Evolutionary conservation across 2,329 filamentous ascomycete species (phyloP).

Genomic region (Ophiostoma sp.): DNA sequence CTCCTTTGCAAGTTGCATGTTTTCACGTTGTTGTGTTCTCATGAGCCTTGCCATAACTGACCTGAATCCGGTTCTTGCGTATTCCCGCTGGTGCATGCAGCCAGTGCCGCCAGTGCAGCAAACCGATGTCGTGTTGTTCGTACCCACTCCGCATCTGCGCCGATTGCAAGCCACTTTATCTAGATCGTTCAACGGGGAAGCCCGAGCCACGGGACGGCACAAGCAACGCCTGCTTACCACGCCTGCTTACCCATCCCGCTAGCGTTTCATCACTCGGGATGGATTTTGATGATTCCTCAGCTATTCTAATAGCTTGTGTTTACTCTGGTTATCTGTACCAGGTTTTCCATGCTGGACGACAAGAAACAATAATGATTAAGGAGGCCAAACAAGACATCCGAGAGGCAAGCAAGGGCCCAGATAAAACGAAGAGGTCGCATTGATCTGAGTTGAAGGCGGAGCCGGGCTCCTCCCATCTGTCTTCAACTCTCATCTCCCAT

Average conservation of each 20-base stretch:
- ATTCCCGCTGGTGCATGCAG: not conserved
- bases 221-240: not conserved
- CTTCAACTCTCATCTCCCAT: not conserved
- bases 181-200: not conserved
- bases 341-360: not conserved
- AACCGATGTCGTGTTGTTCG: not conserved
- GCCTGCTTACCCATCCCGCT: not conserved
- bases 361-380: not conserved
- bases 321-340: not conserved
- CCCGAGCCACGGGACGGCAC: constrained; percentile 12
- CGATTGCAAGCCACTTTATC: not conserved
- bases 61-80: not conserved
- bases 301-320: not conserved
- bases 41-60: not conserved
- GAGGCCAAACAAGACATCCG: not conserved
- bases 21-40: not conserved
- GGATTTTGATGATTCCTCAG: not conserved
- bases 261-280: not conserved
- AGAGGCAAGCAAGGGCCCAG: not conserved
- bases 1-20: too few relatives aligned
- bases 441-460: too few relatives aligned
- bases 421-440: not conserved
- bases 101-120: not conserved
- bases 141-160: not conserved
- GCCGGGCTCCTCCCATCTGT: not conserved